phyloP scores from a whole-genome alignment of 2,329 filamentous ascomycete species.

The Colletotrichum gloeosporioides region DNA sequence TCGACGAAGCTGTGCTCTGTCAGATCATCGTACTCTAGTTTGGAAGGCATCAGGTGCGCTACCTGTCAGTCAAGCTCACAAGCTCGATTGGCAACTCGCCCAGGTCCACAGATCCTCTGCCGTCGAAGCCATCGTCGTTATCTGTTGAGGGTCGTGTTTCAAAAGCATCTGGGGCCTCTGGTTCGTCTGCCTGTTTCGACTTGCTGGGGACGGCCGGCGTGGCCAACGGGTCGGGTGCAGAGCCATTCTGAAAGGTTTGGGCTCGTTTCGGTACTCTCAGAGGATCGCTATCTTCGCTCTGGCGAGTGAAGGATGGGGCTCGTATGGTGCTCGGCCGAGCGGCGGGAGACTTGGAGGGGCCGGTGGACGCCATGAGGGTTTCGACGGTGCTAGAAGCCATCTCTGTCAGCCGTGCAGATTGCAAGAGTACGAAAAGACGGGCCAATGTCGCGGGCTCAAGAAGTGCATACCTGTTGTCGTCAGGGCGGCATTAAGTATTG shows the following conservation, averaged over 20 bases:
- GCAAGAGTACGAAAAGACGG: not conserved
- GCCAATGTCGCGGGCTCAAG: not conserved
- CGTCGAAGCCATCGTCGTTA: conserved; percentile 52
- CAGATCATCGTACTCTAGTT: not conserved
- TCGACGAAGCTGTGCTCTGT: conserved; percentile 77
- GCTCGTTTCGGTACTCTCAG: conserved; percentile 46
- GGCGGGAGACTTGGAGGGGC: conserved; percentile 29
- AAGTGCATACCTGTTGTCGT: not conserved
- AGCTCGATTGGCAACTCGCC: conserved; percentile 95
- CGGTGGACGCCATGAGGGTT: conserved; percentile 37
- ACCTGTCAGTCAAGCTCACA: conserved; percentile 88
- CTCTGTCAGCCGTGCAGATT: not conserved
- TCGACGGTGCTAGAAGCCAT: conserved; percentile 17
- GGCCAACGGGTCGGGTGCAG: conserved; percentile 30
- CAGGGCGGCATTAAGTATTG: conserved; percentile 14
- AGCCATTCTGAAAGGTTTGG: conserved; percentile 50
- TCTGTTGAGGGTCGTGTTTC: conserved; percentile 48
- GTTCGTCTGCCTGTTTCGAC: conserved; percentile 23
- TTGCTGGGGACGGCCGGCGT: not conserved
- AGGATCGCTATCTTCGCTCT: conserved; percentile 34
- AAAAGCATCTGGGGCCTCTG: conserved; percentile 51
- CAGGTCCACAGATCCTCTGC: conserved; percentile 70
- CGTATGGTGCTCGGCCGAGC: conserved; percentile 35
- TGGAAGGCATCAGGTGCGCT: conserved; percentile 21
- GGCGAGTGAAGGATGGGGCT: conserved; percentile 33